Conservation (phyloP, 2,329 filamentous ascomycete genomes). For the Apiospora hydei region DNA sequence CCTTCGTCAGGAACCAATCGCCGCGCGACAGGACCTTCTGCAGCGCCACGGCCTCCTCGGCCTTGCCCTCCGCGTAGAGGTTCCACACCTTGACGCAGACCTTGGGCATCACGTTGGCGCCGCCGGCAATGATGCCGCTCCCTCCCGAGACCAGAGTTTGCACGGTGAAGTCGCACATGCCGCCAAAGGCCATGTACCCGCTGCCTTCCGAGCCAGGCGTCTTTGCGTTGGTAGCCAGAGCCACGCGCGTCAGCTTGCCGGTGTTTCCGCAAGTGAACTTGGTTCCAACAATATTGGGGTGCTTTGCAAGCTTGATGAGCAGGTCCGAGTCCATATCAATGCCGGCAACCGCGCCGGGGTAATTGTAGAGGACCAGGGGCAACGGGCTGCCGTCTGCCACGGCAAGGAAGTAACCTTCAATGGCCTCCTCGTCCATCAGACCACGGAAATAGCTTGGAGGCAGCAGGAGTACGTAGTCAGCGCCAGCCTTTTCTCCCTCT, state of each 20-base stretch:
- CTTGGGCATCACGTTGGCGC: conserved; percentile 74
- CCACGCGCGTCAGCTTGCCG: conserved; percentile 55
- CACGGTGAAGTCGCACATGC: conserved; percentile 74
- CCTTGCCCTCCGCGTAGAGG: conserved; percentile 64
- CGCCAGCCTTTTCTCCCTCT: conserved; percentile 68
- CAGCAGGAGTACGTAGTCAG: conserved; percentile 71
- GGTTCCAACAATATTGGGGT: conserved; percentile 65
- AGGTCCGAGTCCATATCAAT: conserved; percentile 63
- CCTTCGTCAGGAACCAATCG: conserved; percentile 68
- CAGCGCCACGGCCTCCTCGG: conserved; percentile 65
- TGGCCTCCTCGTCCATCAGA: conserved; percentile 61
- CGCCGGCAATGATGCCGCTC: conserved; percentile 70
- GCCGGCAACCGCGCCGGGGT: conserved; percentile 61
- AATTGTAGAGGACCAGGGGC: conserved; percentile 70
- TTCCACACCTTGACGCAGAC: conserved; percentile 68
- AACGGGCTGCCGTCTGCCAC: conserved; percentile 63
- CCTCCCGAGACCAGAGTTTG: conserved; percentile 69
- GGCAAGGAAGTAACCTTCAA: conserved; percentile 66
- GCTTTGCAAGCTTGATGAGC: conserved; percentile 58
- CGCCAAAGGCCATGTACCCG: conserved; percentile 86
- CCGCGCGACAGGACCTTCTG: conserved; percentile 71
- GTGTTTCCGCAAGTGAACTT: conserved; percentile 64
- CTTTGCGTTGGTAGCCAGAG: conserved; percentile 70
- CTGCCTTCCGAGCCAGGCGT: conserved; percentile 66
- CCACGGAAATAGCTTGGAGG: conserved; percentile 73